Base-by-base conservation (phyloP, 306 rosid genomes). In the Lithocarpus polystachyus region DNA sequence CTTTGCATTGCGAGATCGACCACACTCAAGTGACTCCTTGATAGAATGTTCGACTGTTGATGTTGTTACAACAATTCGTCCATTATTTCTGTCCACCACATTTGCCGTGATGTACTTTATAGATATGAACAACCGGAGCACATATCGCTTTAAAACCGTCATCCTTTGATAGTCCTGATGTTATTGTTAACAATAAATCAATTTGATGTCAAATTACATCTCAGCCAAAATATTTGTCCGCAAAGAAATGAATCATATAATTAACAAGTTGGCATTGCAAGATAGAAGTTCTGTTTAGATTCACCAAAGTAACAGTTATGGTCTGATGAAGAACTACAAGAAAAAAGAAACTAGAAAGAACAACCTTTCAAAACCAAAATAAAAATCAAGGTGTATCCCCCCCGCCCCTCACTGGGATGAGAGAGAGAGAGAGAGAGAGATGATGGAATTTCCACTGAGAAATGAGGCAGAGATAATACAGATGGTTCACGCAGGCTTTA, bases 81-180 rank as follows among this genome's bases (percentile, higher is more conserved):
- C 94, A 29, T 86, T 88, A 83, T 88, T 95, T 82, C 98, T 82
- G 72, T 93, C 98, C 24, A 93, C 85, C 24, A 96, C 90, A 6
- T 93, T 96, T 52, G 98, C 96, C 5, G 97, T 93, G 18, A 93
- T 86, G 89, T 91, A 93, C 87, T 96, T 93, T 11, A 93, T 18
- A 48, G 98, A 96, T 68, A 90, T 83, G 92, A 96, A 91, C 80
- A 96, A 54, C 77, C 94, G 88, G 78, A 93, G 81, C 76, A 96
- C 97, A 77, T 91, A 93, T 10, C 87, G 87, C 89, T 93, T 96
- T 74, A 75, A 62, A 56, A 90, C 84, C 4, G 85, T 84, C 98
- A 94, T 94, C 72, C 83, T 84, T 81, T 70, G 61, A 72, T 37
- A 57, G 68, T 68, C 86, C 82, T 17, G 68, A 19, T 52, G 33